Percentiles rank a stretch among this genome's conserved stretches.
These are phyloP conservation scores for Fusarium drepaniforme DNA, from an alignment of 2,329 filamentous ascomycete genomes.

Conservation along the genomic window DNA sequence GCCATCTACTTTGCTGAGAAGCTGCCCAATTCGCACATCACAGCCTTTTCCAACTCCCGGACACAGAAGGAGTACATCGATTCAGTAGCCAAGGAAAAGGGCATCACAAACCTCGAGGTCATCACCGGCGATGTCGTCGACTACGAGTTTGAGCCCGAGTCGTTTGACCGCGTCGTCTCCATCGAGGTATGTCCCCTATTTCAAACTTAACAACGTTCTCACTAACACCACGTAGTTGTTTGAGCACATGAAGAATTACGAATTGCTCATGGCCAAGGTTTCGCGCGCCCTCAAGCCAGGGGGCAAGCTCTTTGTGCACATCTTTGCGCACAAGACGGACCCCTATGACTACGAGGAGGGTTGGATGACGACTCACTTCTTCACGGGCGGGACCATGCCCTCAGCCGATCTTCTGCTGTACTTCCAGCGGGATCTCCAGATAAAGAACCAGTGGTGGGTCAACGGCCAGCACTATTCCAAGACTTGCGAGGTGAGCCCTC, in stretches of 20 bases:
- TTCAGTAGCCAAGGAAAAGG: constrained; percentile 64
- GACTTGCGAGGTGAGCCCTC: constrained; percentile 70
- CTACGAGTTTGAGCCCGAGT: constrained; percentile 70
- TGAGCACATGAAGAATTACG: constrained; percentile 84
- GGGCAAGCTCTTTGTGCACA: constrained; percentile 78
- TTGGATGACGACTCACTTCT: constrained; percentile 82
- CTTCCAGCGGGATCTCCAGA: constrained; percentile 72
- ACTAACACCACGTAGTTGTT: constrained; percentile 63
- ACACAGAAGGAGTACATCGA: constrained; percentile 79
- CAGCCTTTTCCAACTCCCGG: constrained; percentile 76
- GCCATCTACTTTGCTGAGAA: constrained; percentile 74
- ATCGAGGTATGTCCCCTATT: constrained; percentile 60
- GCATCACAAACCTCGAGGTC: constrained; percentile 70
- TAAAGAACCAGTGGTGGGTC: constrained; percentile 78
- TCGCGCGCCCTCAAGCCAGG: constrained; percentile 68
- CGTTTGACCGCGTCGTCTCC: constrained; percentile 74
- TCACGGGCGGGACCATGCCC: constrained; percentile 80
- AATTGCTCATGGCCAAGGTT: constrained; percentile 74
- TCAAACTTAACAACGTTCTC: not conserved
- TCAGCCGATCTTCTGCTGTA: constrained; percentile 74
- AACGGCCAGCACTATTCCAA: constrained; percentile 76
- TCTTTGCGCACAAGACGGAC: constrained; percentile 73
- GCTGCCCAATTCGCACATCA: constrained; percentile 71
- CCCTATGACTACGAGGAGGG: constrained; percentile 79
- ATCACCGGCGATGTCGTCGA: constrained; percentile 76